phyloP scores from a whole-genome alignment of 78 protist genomes.

The Chrysochromulina tobinii region DNA sequence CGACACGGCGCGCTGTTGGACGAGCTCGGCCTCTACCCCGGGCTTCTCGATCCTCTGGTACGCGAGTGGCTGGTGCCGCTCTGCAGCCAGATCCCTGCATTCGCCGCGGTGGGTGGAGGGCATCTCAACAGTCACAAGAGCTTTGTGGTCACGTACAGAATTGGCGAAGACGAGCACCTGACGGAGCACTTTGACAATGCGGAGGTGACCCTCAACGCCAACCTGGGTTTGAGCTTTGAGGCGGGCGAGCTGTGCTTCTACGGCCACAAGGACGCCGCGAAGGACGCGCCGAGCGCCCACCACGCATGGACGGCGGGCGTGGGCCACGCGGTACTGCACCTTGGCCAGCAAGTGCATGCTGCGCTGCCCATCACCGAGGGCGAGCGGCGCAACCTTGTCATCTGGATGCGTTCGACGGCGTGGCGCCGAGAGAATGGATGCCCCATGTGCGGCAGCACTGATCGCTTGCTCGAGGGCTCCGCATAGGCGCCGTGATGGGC shows the following conservation, averaged over 20 bases:
- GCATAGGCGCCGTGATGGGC: no score
- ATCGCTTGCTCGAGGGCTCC: background rate
- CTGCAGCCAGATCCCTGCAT: background rate
- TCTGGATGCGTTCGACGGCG: background rate
- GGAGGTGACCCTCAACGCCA: conserved; percentile 16
- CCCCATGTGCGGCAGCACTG: background rate
- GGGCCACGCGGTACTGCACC: background rate
- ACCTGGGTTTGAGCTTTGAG: background rate
- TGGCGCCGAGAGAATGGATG: background rate
- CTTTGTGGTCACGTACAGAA: background rate
- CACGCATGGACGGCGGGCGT: background rate
- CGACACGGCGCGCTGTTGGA: background rate
- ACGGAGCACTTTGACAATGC: background rate
- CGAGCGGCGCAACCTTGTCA: conserved; percentile 7
- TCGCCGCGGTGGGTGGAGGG: background rate
- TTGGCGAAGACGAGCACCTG: background rate
- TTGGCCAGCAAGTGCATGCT: background rate
- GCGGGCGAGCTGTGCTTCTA: background rate
- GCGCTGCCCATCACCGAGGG: background rate
- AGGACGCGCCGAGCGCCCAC: background rate
- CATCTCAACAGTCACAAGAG: background rate
- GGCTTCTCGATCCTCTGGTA: background rate
- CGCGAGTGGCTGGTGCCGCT: background rate
- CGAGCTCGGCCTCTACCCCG: background rate
- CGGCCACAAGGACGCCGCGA: background rate